Evolutionary conservation across 164 flowering plant species (phyloP).

Genomic region (grape (Vitis vinifera)): ASM3070453v1 NC_081814.1:1012001-1012500

Average conservation of each 20-base stretch:
- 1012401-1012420: too few species aligned
- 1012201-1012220: constrained; percentile 18
- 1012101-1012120: neutral
- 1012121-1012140: constrained; percentile 12
- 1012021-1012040: constrained; percentile 42
- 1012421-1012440: too few species aligned
- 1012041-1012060: neutral
- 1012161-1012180: constrained; percentile 77
- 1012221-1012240: constrained; percentile 12
- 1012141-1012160: constrained; percentile 34
- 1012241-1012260: constrained; percentile 20
- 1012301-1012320: too few species aligned
- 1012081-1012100: neutral
- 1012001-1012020: constrained; percentile 39
- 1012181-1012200: neutral
- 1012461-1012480: too few species aligned
- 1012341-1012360: too few species aligned
- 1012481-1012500: too few species aligned
- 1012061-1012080: neutral
- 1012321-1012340: too few species aligned
- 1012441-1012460: too few species aligned
- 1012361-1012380: too few species aligned
- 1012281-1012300: too few species aligned
- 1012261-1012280: constrained; percentile 19
- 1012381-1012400: too few species aligned